phyloP scores from a whole-genome alignment of 23 red algal species.

The Gracilaria caudata region DNA sequence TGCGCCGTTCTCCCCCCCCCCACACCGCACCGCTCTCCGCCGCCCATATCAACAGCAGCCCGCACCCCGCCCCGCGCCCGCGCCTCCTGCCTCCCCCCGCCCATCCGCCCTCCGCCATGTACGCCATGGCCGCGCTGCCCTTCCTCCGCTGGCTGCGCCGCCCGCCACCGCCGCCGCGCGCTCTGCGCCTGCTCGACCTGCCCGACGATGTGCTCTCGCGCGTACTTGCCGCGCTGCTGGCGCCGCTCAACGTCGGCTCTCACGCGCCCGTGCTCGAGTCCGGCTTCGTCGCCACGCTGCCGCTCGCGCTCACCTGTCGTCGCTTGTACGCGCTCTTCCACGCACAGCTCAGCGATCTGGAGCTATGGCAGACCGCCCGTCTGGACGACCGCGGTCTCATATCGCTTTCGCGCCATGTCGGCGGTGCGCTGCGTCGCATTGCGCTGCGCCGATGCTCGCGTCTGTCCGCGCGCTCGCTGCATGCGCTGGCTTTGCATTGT shows the following conservation, averaged over 20 bases:
- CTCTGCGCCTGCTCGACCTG: constrained; percentile 25
- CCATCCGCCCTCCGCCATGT: constrained; percentile 9
- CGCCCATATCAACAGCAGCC: background rate
- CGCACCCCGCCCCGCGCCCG: constrained; percentile 1
- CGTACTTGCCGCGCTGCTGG: background rate
- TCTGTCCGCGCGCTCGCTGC: constrained; percentile 10
- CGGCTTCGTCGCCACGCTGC: constrained; percentile 26
- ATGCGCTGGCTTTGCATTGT: background rate
- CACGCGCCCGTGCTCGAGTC: constrained; percentile 31
- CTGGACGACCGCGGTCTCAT: constrained; percentile 26
- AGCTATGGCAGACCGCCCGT: constrained; percentile 34
- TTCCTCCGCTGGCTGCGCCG: constrained; percentile 33
- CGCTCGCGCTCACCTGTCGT: constrained; percentile 27
- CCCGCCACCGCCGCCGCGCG: constrained; percentile 22
- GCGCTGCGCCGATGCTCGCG: constrained; percentile 25
- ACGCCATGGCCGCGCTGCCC: constrained; percentile 22
- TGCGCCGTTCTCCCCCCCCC: background rate
- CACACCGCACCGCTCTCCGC: too few relatives aligned
- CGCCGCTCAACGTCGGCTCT: constrained; percentile 29
- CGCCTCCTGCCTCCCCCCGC: background rate
- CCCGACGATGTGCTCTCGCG: constrained; percentile 46
- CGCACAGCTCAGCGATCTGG: constrained; percentile 21
- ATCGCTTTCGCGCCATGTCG: constrained; percentile 11
- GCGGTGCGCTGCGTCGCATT: constrained; percentile 15
- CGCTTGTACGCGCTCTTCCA: constrained; percentile 20